Evolutionary conservation across 2,329 filamentous ascomycete species (phyloP).

Genomic region (Sphaceloma murrayae): DNA sequence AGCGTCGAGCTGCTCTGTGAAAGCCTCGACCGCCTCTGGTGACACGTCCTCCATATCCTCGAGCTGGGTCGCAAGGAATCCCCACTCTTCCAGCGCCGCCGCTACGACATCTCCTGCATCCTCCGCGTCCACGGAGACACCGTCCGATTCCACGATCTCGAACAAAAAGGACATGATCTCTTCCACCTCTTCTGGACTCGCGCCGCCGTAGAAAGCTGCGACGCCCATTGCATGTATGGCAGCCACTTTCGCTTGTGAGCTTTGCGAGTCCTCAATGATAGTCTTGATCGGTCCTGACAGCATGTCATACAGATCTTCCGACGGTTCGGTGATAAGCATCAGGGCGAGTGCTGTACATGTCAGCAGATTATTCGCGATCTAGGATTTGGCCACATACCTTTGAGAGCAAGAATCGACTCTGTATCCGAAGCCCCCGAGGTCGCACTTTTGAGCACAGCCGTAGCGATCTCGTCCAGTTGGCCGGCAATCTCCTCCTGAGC

Average conservation of each 20-base stretch:
- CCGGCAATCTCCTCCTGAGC: conserved; percentile 52
- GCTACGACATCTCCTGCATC: conserved; percentile 63
- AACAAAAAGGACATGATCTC: conserved; percentile 67
- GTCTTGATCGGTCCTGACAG: conserved; percentile 50
- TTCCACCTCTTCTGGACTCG: conserved; percentile 53
- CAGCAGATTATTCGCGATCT: conserved; percentile 21
- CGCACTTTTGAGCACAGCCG: conserved; percentile 59
- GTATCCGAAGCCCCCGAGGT: conserved; percentile 58
- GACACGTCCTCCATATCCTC: conserved; percentile 64
- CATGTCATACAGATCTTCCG: conserved; percentile 56
- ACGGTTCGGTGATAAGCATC: conserved; percentile 57
- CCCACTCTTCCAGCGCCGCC: conserved; percentile 69
- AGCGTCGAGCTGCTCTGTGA: conserved; percentile 78
- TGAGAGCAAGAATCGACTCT: conserved; percentile 61
- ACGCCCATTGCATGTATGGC: conserved; percentile 66
- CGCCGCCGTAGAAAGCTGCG: conserved; percentile 67
- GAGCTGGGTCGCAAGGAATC: conserved; percentile 66
- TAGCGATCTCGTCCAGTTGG: conserved; percentile 52
- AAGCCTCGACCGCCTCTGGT: conserved; percentile 64
- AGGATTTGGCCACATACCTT: conserved; percentile 34
- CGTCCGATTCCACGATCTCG: conserved; percentile 72
- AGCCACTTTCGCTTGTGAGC: conserved; percentile 53
- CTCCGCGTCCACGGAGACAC: conserved; percentile 58
- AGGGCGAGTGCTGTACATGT: conserved; percentile 50
- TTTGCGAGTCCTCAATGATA: conserved; percentile 57